These are phyloP conservation scores for Blumeria graminis DNA, from an alignment of 2,329 filamentous ascomycete species.

Conservation along the genomic window DNA sequence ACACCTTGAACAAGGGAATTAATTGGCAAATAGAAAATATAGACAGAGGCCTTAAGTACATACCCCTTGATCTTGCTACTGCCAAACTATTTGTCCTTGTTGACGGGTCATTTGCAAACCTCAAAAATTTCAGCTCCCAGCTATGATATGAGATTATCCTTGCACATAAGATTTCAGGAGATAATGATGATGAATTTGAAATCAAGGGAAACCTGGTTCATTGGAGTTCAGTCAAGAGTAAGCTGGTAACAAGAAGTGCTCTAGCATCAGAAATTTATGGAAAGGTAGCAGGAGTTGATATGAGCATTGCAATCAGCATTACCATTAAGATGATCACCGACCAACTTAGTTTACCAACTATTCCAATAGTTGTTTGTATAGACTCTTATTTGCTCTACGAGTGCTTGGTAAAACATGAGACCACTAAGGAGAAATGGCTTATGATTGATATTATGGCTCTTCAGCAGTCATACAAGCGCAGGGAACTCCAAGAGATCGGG, in stretches of 20 bases:
- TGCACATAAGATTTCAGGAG: background rate
- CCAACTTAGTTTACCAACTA: background rate
- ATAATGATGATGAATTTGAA: background rate
- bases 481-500: background rate
- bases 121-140: no score
- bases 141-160: background rate
- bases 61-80: background rate
- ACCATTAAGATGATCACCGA: background rate
- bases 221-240: background rate
- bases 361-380: background rate
- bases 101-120: background rate
- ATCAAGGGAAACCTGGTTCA: background rate
- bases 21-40: background rate
- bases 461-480: background rate
- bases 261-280: background rate
- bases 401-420: background rate
- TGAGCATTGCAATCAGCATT: background rate
- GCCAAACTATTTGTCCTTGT: background rate
- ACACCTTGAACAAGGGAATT: background rate
- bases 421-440: background rate
- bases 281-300: background rate
- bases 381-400: background rate
- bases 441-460: background rate
- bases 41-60: background rate
- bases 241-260: background rate